Evolutionary conservation across 192 early-diverging fungal genomes (phyloP).

Genomic region (Linnemannia hyalina): DNA sequence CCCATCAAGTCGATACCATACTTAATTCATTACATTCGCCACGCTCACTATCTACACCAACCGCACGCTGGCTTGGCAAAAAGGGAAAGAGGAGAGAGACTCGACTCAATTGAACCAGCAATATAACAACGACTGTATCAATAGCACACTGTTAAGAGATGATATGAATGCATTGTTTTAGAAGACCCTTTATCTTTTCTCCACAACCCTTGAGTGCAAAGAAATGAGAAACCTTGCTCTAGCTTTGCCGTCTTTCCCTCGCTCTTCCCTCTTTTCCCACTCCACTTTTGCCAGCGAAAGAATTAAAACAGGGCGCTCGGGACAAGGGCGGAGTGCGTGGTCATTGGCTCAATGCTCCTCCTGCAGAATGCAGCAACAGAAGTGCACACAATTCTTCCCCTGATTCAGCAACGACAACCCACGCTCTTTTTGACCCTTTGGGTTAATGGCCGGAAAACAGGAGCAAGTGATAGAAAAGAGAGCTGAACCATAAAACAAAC

Average conservation of each 20-base stretch:
- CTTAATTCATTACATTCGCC: not conserved
- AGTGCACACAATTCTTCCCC: not conserved
- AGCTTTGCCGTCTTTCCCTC: not conserved
- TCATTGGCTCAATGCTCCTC: conserved; percentile 30
- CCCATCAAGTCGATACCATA: not conserved
- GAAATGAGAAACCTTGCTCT: conserved; percentile 12
- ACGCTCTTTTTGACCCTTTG: not conserved
- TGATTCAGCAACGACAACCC: not conserved
- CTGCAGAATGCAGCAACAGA: not conserved
- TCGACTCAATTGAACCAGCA: not conserved
- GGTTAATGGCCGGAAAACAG: conserved; percentile 1
- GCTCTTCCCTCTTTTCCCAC: not conserved
- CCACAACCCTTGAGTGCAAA: not conserved
- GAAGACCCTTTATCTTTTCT: not conserved
- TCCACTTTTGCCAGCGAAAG: not conserved
- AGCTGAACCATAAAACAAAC: conserved; percentile 1
- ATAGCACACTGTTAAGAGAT: not conserved
- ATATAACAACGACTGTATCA: not conserved
- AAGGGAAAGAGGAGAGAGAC: not conserved
- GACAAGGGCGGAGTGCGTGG: conserved; percentile 29
- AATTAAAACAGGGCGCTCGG: conserved; percentile 14
- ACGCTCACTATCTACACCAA: not conserved
- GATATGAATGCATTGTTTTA: conserved; percentile 3
- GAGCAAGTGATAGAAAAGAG: not conserved
- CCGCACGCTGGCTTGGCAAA: not conserved